Percentiles rank a stretch among this genome's conserved stretches.
Evolutionary conservation across 257 asterid species (phyloP).

Genomic region (Nicotiana obtusifolia): DNA sequence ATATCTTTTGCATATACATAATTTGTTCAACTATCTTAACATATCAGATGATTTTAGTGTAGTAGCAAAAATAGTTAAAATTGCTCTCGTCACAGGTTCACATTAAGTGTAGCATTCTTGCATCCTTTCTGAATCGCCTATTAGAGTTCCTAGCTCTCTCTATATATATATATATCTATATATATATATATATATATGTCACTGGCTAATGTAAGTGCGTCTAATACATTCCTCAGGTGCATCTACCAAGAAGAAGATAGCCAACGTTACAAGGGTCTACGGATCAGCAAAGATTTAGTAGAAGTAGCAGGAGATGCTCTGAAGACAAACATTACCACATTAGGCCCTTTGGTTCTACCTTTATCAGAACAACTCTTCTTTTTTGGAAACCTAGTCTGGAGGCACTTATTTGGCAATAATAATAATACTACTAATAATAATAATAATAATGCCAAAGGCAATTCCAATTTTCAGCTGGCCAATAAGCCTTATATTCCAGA

Average conservation of each 20-base stretch:
- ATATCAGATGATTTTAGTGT: too few relatives aligned
- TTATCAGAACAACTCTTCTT: slow-evolving; percentile 80
- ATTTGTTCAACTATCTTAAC: too few relatives aligned
- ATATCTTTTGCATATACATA: too few relatives aligned
- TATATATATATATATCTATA: too few relatives aligned
- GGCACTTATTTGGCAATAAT: slow-evolving; percentile 31
- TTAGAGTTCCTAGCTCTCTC: too few relatives aligned
- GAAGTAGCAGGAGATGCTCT: slow-evolving; percentile 87
- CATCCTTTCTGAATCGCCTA: too few relatives aligned
- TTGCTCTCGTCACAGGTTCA: too few relatives aligned
- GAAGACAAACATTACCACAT: slow-evolving; percentile 82
- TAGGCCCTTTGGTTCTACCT: slow-evolving; percentile 77
- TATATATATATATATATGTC: too few relatives aligned
- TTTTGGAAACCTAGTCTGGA: slow-evolving; percentile 59
- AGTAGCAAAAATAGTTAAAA: too few relatives aligned
- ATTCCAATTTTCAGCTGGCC: slow-evolving; percentile 16
- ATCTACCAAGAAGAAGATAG: slow-evolving; percentile 76
- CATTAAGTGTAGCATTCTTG: too few relatives aligned
- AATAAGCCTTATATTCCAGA: slow-evolving; percentile 86
- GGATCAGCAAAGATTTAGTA: slow-evolving; percentile 62
- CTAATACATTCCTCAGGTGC: slow-evolving; percentile 41
- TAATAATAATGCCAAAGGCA: background rate
- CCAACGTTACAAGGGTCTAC: slow-evolving; percentile 58
- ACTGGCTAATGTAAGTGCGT: background rate
- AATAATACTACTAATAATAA: slow-evolving; percentile 15